A percentile compares a stretch with the other conserved stretches of the same genome.
These are phyloP conservation scores for Metarhizium brunneum DNA, from an alignment of 2,329 filamentous ascomycete genomes.

Conservation along the genomic window DNA sequence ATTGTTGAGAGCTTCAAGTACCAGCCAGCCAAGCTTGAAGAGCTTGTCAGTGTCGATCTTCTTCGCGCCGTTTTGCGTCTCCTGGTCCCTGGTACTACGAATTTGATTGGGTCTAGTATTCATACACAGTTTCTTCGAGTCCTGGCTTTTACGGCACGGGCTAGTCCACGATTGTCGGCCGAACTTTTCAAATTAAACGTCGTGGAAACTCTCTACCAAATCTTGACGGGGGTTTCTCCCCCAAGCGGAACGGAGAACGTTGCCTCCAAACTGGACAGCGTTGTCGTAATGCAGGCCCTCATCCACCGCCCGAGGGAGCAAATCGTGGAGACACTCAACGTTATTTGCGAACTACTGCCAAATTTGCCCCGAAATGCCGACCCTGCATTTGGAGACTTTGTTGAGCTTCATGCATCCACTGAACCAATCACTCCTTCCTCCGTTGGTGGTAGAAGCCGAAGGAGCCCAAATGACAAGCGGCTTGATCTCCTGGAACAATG, in stretches of 20 bases:
- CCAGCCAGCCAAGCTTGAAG: slow-evolving; percentile 78
- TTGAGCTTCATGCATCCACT: slow-evolving; percentile 28
- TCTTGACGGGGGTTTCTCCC: slow-evolving; percentile 89
- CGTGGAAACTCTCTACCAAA: slow-evolving; percentile 95
- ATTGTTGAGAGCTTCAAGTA: slow-evolving; percentile 97
- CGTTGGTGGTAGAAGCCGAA: slow-evolving; percentile 16
- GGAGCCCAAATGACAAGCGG: slow-evolving; percentile 65
- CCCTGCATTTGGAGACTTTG: slow-evolving; percentile 31
- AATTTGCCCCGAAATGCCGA: slow-evolving; percentile 52
- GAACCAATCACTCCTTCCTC: slow-evolving; percentile 33
- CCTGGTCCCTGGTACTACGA: slow-evolving; percentile 86
- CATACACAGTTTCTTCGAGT: slow-evolving; percentile 95
- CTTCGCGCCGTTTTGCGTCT: slow-evolving; percentile 78
- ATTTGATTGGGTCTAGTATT: slow-evolving; percentile 86
- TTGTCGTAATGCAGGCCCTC: slow-evolving; percentile 96
- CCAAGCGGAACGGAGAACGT: slow-evolving; percentile 70
- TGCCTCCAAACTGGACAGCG: slow-evolving; percentile 83
- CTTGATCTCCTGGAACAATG: slow-evolving; percentile 75
- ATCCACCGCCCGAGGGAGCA: slow-evolving; percentile 94
- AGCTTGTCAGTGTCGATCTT: slow-evolving; percentile 81
- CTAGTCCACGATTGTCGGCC: slow-evolving; percentile 77
- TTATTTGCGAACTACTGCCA: slow-evolving; percentile 90
- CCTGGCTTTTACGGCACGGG: slow-evolving; percentile 79
- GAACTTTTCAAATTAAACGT: slow-evolving; percentile 94
- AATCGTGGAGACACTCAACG: slow-evolving; percentile 92